Percentiles rank a stretch among this genome's conserved stretches.
phyloP scores from a whole-genome alignment of 306 rosid species.

The Mimosa pudica region DNA sequence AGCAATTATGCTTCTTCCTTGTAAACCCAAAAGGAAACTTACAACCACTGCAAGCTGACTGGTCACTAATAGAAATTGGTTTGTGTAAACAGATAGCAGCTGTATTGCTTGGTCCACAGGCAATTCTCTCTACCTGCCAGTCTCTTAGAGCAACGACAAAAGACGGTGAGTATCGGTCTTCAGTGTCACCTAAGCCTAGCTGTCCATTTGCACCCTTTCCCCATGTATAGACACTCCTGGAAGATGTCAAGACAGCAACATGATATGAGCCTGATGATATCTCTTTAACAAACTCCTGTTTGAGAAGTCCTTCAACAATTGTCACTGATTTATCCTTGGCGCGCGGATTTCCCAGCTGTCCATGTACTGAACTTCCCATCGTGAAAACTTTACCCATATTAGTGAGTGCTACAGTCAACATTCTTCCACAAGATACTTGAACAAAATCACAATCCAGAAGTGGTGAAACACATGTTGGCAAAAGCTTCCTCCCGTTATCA shows the following conservation, averaged over 20 bases:
- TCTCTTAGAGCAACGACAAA: constrained; percentile 69
- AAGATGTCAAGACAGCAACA: constrained; percentile 70
- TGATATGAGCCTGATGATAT: constrained; percentile 75
- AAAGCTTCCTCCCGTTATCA: constrained; percentile 58
- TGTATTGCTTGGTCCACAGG: constrained; percentile 74
- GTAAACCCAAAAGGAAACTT: constrained; percentile 75
- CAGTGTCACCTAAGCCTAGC: constrained; percentile 72
- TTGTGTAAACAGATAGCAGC: constrained; percentile 83
- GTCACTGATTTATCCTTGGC: constrained; percentile 58
- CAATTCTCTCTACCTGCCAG: constrained; percentile 63
- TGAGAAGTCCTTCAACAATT: constrained; percentile 72
- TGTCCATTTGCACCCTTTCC: constrained; percentile 80
- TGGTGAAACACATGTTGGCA: constrained; percentile 74
- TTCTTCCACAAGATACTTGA: constrained; percentile 85
- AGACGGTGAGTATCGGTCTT: constrained; percentile 64
- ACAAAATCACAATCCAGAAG: constrained; percentile 77
- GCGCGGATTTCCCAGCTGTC: constrained; percentile 75
- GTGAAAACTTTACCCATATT: constrained; percentile 72
- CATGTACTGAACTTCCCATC: constrained; percentile 70
- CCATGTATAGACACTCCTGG: constrained; percentile 74
- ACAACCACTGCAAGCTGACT: constrained; percentile 75
- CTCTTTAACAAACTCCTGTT: constrained; percentile 72
- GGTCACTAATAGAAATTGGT: constrained; percentile 72
- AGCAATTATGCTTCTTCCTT: constrained; percentile 87
- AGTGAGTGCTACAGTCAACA: constrained; percentile 70